A percentile compares a stretch with the other conserved stretches of the same genome.
These are phyloP conservation scores for Davidsoniella neocaledoniae DNA, from an alignment of 2,329 filamentous ascomycete species.

Conservation along the genomic window DNA sequence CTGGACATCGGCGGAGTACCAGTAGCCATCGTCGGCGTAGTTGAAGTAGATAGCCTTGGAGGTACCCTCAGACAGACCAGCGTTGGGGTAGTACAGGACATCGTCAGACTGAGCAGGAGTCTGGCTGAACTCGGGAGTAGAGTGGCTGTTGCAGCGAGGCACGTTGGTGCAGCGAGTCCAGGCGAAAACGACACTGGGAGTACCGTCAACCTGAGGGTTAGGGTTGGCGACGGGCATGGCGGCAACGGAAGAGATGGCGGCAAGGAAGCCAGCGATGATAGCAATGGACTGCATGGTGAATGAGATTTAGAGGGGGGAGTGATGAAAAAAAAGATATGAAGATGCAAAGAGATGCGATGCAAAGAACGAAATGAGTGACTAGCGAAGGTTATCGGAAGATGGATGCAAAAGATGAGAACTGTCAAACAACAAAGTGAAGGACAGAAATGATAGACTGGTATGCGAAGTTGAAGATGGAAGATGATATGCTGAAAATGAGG, in stretches of 20 bases:
- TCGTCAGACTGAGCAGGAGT: neutral
- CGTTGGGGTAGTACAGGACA: neutral
- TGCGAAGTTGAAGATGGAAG: neutral
- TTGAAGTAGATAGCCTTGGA: neutral
- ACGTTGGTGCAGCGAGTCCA: conserved; percentile 8
- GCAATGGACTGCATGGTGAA: conserved; percentile 1
- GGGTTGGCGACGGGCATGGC: neutral
- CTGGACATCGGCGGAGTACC: conserved; percentile 7
- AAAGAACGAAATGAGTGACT: neutral
- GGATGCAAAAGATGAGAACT: neutral
- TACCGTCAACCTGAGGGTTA: too few species aligned
- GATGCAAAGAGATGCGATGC: neutral
- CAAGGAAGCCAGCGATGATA: neutral
- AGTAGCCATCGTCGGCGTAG: conserved; percentile 7
- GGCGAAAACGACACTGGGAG: neutral
- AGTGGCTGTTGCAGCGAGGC: neutral
- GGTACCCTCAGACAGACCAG: neutral
- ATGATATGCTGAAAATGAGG: neutral
- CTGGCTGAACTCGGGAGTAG: neutral
- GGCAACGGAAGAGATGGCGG: neutral
- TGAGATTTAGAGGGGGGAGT: neutral
- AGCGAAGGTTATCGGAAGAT: neutral
- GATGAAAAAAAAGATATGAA: conserved; percentile 1
- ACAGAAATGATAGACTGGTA: too few species aligned
- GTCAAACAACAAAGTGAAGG: too few species aligned